Base-by-base conservation (phyloP, 2,329 filamentous ascomycete species). In the Pseudomassariella vexata region DNA sequence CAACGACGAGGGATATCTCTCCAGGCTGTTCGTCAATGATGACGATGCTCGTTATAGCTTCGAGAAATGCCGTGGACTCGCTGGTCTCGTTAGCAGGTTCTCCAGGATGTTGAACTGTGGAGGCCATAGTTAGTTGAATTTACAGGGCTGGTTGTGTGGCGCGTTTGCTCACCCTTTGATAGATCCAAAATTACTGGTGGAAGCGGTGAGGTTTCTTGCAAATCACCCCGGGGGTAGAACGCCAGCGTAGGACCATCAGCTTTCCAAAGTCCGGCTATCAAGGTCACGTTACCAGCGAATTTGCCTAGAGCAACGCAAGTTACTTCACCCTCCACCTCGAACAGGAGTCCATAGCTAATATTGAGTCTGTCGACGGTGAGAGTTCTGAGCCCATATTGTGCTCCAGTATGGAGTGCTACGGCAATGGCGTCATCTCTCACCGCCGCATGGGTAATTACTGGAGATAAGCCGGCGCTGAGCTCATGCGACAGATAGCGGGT, bases 21-120 rank as follows among this genome's bases (percentile, higher is more conserved):
- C 48, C 37, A 2, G 32, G 24, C 3, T 39, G 41, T 32, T 59
- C 49, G 3, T 47, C 44, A 6, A 62, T 42, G 24, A 48, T 38
- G 19, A 57, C 55, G 21, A 75, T 57, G 33, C 65, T 72, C 7
- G 65, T 73, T 14, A 73, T 49, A 2, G 68, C 55, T 35, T 71
- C 66, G 11, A 57, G 15, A n/a, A n/a, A 10, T 18, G 21, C 11
- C n/a, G n/a, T n/a, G n/a, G n/a, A n/a, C n/a, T n/a, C n/a, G n/a
- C n/a, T n/a, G n/a, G n/a, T n/a, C n/a, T n/a, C n/a, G n/a, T n/a
- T n/a, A n/a, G n/a, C n/a, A n/a, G n/a, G n/a, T n/a, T n/a, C n/a
- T n/a, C n/a, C n/a, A n/a, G n/a, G n/a, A n/a, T n/a, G 10, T 15
- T n/a, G 9, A 28, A 6, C 10, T 20, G 10, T 15, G 17, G n/a